A percentile compares a stretch with the other conserved stretches of the same genome.
Conservation (phyloP, 129 eudicot genomes). For the Flaveria robusta region DNA sequence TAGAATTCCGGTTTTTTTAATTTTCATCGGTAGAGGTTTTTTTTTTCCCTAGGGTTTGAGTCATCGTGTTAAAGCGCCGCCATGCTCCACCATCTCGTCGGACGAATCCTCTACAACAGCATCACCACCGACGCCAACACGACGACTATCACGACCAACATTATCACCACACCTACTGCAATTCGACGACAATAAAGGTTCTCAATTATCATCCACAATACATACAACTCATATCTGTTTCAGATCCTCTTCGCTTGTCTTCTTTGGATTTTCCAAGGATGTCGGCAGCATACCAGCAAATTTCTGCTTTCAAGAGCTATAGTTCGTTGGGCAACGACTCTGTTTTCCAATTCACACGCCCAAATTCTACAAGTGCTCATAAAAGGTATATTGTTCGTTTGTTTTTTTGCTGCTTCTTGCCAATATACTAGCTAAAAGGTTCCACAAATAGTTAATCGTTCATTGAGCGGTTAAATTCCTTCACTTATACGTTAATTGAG, state of each 20-base stretch:
- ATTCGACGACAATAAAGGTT: constrained; percentile 30
- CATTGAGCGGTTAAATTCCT: background rate
- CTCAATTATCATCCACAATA: background rate
- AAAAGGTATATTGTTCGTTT: constrained; percentile 31
- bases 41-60: constrained; percentile 26
- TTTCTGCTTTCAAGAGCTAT: constrained; percentile 32
- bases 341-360: constrained; percentile 21
- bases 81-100: constrained; percentile 30
- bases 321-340: constrained; percentile 23
- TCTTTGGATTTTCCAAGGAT: constrained; percentile 23
- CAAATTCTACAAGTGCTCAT: constrained; percentile 8
- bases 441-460: background rate
- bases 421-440: background rate
- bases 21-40: background rate
- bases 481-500: background rate
- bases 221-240: background rate
- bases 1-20: no score
- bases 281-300: constrained; percentile 28
- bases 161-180: constrained; percentile 16
- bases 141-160: background rate
- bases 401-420: background rate
- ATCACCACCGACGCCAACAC: constrained; percentile 10
- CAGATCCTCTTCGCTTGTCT: background rate
- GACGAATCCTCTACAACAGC: constrained; percentile 11
- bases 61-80: constrained; percentile 26